A percentile compares a stretch with the other conserved stretches of the same genome.
Conservation (phyloP, 805 yeast genomes). For the Candida jianshihensis region DNA sequence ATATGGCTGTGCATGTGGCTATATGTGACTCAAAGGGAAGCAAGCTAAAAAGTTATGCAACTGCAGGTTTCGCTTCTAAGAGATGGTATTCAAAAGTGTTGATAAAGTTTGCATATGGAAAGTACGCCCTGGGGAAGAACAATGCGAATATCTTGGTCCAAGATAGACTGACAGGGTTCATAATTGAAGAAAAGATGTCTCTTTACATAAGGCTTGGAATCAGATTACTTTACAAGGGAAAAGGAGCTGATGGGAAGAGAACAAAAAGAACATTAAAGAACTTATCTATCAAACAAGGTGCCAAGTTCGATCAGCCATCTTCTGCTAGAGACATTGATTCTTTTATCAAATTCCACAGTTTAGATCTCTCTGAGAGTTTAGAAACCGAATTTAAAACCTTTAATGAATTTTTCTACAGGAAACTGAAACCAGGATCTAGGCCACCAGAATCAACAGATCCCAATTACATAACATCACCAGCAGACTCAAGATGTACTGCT, state of each 20-base stretch:
- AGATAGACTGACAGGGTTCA: constrained; percentile 80
- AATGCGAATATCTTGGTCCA: constrained; percentile 94
- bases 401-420: constrained; percentile 85
- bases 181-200: constrained; percentile 91
- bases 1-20: constrained; percentile 81
- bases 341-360: constrained; percentile 75
- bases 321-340: constrained; percentile 66
- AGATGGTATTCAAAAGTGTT: constrained; percentile 84
- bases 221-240: constrained; percentile 71
- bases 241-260: constrained; percentile 51
- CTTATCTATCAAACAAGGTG: constrained; percentile 75
- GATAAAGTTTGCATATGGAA: constrained; percentile 83
- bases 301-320: constrained; percentile 64
- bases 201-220: constrained; percentile 85
- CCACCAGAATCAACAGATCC: constrained; percentile 52
- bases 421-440: constrained; percentile 64
- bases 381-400: constrained; percentile 54
- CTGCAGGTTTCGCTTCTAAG: constrained; percentile 75
- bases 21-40: constrained; percentile 77
- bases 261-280: constrained; percentile 55
- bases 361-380: constrained; percentile 70
- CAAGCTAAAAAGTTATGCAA: constrained; percentile 66
- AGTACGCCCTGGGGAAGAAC: constrained; percentile 76
- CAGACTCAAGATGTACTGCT: constrained; percentile 80
- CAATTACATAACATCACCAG: constrained; percentile 61